phyloP scores from a whole-genome alignment of 139 green algal species.

The Chlamydomonas applanata region DNA sequence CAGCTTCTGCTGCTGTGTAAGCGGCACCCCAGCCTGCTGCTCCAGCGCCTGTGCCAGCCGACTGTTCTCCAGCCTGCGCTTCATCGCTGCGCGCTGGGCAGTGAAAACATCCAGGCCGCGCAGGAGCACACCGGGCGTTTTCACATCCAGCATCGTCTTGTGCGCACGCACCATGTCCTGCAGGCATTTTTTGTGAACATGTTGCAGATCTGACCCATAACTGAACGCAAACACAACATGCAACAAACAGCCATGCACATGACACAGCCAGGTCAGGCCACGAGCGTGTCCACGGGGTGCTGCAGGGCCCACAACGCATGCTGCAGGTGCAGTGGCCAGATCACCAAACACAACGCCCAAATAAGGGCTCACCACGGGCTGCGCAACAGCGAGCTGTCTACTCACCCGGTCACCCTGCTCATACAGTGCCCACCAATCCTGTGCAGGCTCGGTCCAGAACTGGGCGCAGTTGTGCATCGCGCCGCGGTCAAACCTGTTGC shows the following conservation, averaged over 20 bases:
- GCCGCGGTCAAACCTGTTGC: conserved; percentile 44
- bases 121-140: not conserved
- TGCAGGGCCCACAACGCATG: too few relatives aligned
- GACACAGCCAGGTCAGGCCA: too few relatives aligned
- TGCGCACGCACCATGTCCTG: not conserved
- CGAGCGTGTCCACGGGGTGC: too few relatives aligned
- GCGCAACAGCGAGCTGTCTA: not conserved
- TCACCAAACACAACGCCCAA: too few relatives aligned
- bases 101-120: not conserved
- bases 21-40: too few relatives aligned
- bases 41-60: too few relatives aligned
- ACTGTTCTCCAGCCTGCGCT: too few relatives aligned
- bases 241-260: not conserved
- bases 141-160: not conserved
- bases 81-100: too few relatives aligned
- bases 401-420: conserved; percentile 31
- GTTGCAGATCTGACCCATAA: not conserved
- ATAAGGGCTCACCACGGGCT: too few relatives aligned
- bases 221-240: not conserved
- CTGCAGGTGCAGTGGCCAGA: too few relatives aligned
- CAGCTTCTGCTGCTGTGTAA: too few relatives aligned
- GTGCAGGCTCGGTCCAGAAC: conserved; percentile 30
- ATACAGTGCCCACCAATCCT: conserved; percentile 28
- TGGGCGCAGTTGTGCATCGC: conserved; percentile 22
- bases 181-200: not conserved